Conservation (phyloP, 208 protist species). For the Leishmania martiniquensis region DNA sequence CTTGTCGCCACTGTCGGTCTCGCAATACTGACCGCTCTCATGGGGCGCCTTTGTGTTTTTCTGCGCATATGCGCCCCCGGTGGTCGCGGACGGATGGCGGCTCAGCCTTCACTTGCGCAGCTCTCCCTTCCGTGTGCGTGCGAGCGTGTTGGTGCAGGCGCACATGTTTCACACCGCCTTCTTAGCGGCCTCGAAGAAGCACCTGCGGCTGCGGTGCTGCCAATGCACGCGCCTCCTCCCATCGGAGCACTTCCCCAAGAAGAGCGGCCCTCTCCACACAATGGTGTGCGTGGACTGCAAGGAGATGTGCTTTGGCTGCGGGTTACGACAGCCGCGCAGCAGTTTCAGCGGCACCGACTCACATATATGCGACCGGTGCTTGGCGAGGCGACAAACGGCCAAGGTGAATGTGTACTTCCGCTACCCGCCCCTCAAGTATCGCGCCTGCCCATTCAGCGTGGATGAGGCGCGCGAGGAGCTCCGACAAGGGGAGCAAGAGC, state of each 20-base stretch:
- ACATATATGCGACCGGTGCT: constrained; percentile 67
- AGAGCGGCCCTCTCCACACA: constrained; percentile 45
- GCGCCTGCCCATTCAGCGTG: constrained; percentile 82
- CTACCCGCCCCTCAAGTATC: constrained; percentile 88
- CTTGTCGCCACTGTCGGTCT: background rate
- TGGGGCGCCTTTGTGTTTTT: background rate
- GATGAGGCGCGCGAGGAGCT: constrained; percentile 80
- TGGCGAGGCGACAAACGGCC: constrained; percentile 77
- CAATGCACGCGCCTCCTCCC: constrained; percentile 69
- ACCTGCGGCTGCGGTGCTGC: constrained; percentile 66
- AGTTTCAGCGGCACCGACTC: constrained; percentile 49
- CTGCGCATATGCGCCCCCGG: no score
- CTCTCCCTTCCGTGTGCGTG: background rate
- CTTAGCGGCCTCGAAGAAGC: constrained; percentile 65
- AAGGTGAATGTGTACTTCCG: constrained; percentile 89
- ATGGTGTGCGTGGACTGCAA: constrained; percentile 82
- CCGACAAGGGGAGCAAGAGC: constrained; percentile 32
- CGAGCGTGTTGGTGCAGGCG: background rate
- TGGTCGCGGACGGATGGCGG: background rate
- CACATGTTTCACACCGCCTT: constrained; percentile 29
- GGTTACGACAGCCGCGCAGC: constrained; percentile 50
- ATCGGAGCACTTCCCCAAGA: constrained; percentile 66
- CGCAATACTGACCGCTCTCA: background rate
- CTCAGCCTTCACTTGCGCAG: background rate
- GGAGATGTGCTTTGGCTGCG: constrained; percentile 71